Conservation (phyloP, 768 basidiomycete genomes). For the Wakefieldia striispora region DNA sequence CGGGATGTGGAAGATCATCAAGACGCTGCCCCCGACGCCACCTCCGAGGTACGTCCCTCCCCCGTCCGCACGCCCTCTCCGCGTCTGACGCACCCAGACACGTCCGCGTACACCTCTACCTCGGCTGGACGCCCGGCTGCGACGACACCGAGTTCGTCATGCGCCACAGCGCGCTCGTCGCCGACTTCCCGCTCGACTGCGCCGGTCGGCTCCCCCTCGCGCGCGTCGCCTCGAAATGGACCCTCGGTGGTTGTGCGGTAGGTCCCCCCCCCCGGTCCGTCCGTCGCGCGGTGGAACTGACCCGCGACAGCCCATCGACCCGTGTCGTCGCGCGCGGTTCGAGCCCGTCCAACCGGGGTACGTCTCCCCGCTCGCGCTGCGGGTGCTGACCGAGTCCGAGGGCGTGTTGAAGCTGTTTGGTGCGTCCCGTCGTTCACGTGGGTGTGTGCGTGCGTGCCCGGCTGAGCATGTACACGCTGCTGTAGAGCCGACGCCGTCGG, state of each 20-base stretch:
- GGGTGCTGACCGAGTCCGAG: conserved; percentile 23
- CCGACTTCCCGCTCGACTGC: conserved; percentile 26
- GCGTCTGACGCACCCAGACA: conserved; percentile 17
- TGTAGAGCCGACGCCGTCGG: conserved; percentile 32
- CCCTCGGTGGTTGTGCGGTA: conserved; percentile 24
- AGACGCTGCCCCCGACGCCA: conserved; percentile 15
- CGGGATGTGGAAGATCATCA: conserved; percentile 22
- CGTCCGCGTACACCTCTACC: conserved; percentile 32
- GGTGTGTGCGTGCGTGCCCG: not conserved
- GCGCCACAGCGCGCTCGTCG: conserved; percentile 25
- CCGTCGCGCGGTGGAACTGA: no score
- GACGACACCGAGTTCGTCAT: conserved; percentile 31
- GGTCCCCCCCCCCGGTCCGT: not conserved
- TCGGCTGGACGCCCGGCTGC: conserved; percentile 27
- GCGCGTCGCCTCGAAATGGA: conserved; percentile 22
- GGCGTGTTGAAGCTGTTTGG: conserved; percentile 30
- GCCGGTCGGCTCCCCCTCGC: conserved; percentile 18
- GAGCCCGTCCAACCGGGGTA: conserved; percentile 23
- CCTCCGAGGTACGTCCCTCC: conserved; percentile 14
- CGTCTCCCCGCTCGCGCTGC: conserved; percentile 26
- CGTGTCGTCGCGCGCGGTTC: conserved; percentile 17
- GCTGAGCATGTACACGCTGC: no score
- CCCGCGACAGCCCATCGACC: conserved; percentile 20
- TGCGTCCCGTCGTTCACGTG: not conserved
- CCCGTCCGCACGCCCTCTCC: no score